A percentile compares a stretch with the other conserved stretches of the same genome.
Conservation (phyloP, 768 basidiomycete species). For the Lactarius pseudohatsudake region DNA sequence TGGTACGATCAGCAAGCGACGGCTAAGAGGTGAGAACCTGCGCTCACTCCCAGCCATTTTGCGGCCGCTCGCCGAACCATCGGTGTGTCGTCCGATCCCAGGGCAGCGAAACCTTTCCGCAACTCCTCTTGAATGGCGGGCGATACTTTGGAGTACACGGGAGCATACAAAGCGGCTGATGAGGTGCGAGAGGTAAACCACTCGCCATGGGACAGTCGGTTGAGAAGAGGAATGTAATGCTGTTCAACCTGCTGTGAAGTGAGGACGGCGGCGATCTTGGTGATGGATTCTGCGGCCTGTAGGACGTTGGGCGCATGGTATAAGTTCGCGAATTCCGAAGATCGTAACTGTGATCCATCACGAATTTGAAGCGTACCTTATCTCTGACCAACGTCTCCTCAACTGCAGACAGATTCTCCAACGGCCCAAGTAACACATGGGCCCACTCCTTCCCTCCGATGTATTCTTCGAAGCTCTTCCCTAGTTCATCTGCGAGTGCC, state of each 20-base stretch:
- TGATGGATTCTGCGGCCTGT: constrained; percentile 94
- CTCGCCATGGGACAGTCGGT: constrained; percentile 87
- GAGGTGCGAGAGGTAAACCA: constrained; percentile 99
- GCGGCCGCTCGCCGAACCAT: constrained; percentile 98
- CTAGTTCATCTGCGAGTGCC: constrained; percentile 93
- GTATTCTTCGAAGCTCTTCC: constrained; percentile 89
- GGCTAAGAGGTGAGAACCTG: constrained; percentile 8
- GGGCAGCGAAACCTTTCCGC: constrained; percentile 75
- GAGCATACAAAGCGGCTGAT: constrained; percentile 88
- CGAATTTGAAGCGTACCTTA: constrained; percentile 61
- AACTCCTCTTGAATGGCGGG: constrained; percentile 79
- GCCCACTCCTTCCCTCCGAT: constrained; percentile 87
- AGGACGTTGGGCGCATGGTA: constrained; percentile 18
- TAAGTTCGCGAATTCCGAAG: constrained; percentile 9
- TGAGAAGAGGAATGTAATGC: constrained; percentile 87
- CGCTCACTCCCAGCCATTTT: constrained; percentile 90
- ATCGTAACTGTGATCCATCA: background rate
- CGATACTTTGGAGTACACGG: constrained; percentile 82
- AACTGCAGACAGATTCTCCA: constrained; percentile 94
- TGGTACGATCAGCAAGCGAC: constrained; percentile 8
- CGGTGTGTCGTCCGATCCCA: constrained; percentile 93
- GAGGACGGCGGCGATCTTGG: constrained; percentile 79
- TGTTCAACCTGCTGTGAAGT: constrained; percentile 81
- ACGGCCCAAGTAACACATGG: constrained; percentile 83
- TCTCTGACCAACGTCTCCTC: constrained; percentile 98